phyloP scores from a whole-genome alignment of 495 filamentous ascomycete genomes.

The Penicillium chermesinum region DNA sequence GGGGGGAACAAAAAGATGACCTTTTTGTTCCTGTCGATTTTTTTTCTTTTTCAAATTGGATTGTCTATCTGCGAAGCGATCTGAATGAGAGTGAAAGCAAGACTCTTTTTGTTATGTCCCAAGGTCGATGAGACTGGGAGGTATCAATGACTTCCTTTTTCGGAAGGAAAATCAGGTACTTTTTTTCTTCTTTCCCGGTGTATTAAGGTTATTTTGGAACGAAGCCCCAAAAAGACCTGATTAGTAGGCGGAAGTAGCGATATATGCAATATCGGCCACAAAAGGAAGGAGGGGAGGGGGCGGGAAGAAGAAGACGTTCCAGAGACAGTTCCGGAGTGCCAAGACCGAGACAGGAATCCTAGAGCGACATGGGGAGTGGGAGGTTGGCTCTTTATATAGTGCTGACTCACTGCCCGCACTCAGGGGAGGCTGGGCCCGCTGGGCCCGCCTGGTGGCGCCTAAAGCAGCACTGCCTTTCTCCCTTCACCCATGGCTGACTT shows the following conservation, averaged over 20 bases:
- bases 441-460: slow-evolving; percentile 40
- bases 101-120: slow-evolving; percentile 4
- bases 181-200: not conserved
- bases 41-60: slow-evolving; percentile 27
- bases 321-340: slow-evolving; percentile 40
- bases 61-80: slow-evolving; percentile 34
- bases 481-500: slow-evolving; percentile 31
- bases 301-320: slow-evolving; percentile 21
- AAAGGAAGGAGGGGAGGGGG: slow-evolving; percentile 16
- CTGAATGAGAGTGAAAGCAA: slow-evolving; percentile 24
- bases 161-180: slow-evolving; percentile 3
- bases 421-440: slow-evolving; percentile 40
- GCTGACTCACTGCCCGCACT: slow-evolving; percentile 34
- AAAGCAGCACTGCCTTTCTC: slow-evolving; percentile 36
- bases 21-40: slow-evolving; percentile 18
- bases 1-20: not conserved
- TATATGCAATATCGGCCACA: slow-evolving; percentile 1
- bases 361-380: slow-evolving; percentile 31
- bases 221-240: slow-evolving; percentile 9
- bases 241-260: slow-evolving; percentile 16
- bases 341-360: slow-evolving; percentile 44
- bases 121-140: slow-evolving; percentile 19
- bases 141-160: slow-evolving; percentile 8
- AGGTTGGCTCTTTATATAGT: slow-evolving; percentile 47
- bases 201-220: slow-evolving; percentile 11